Percentiles rank a stretch among this genome's conserved stretches.
Conservation (phyloP, 768 basidiomycete genomes). For the Lactarius trivialis region DNA sequence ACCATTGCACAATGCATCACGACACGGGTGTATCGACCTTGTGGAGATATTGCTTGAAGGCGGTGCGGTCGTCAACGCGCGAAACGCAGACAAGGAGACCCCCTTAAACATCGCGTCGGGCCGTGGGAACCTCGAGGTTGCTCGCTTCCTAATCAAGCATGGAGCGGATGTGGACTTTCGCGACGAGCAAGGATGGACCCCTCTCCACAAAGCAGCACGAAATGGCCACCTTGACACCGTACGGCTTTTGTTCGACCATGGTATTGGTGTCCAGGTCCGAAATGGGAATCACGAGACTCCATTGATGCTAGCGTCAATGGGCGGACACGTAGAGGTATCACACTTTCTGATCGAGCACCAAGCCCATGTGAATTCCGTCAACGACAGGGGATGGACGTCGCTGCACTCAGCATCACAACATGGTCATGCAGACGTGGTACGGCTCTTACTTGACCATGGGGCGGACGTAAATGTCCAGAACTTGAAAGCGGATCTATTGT, state of each 20-base stretch:
- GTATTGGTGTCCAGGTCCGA: neutral
- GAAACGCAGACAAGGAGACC: neutral
- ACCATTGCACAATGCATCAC: neutral
- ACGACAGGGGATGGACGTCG: too few relatives aligned
- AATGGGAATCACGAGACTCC: neutral
- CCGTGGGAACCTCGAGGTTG: neutral
- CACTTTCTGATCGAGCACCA: too few relatives aligned
- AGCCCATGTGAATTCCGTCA: too few relatives aligned
- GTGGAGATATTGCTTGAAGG: neutral
- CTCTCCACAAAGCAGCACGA: neutral
- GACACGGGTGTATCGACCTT: neutral
- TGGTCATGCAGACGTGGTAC: neutral
- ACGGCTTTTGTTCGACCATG: neutral
- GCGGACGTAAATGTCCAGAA: neutral
- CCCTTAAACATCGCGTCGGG: neutral
- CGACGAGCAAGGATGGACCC: neutral
- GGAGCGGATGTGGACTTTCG: too few relatives aligned
- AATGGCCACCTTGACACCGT: neutral
- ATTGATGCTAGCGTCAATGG: too few relatives aligned
- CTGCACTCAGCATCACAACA: neutral
- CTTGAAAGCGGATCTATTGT: neutral
- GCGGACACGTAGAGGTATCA: too few relatives aligned
- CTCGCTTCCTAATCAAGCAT: too few relatives aligned
- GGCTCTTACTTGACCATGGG: neutral
- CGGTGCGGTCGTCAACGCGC: neutral